Conservation (phyloP, 768 basidiomycete genomes). For the Tremella mesenterica region DNA sequence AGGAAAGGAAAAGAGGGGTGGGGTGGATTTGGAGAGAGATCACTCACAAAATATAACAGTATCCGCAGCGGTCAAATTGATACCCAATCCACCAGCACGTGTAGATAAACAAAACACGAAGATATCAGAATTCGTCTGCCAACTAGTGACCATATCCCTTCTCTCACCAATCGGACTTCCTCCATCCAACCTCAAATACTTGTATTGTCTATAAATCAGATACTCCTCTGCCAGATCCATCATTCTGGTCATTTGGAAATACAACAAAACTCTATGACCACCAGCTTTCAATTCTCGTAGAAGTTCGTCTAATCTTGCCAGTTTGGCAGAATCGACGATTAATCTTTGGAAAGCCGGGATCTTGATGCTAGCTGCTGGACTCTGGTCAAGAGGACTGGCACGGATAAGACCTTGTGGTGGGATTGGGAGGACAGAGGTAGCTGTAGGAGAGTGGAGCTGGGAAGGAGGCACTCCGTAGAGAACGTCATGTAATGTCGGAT, state of each 20-base stretch:
- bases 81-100: constrained; percentile 75
- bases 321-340: constrained; percentile 92
- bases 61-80: constrained; percentile 56
- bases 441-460: constrained; percentile 54
- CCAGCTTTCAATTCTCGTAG: constrained; percentile 83
- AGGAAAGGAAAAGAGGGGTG: neutral
- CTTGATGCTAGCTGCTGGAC: constrained; percentile 74
- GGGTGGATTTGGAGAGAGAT: neutral
- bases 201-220: constrained; percentile 90
- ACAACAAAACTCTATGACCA: constrained; percentile 87
- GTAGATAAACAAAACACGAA: constrained; percentile 87
- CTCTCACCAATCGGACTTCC: constrained; percentile 91
- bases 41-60: constrained; percentile 75
- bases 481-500: constrained; percentile 64
- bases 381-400: constrained; percentile 59
- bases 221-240: constrained; percentile 99
- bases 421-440: constrained; percentile 54
- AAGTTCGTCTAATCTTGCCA: constrained; percentile 79
- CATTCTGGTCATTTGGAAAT: constrained; percentile 99
- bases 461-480: constrained; percentile 74
- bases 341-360: constrained; percentile 91
- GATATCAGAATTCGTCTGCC: constrained; percentile 95
- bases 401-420: constrained; percentile 61
- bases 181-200: constrained; percentile 85
- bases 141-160: constrained; percentile 97